Evolutionary conservation across 352 stramenopile genomes (phyloP).

Genomic region (Phytophthora nicotianae): DNA sequence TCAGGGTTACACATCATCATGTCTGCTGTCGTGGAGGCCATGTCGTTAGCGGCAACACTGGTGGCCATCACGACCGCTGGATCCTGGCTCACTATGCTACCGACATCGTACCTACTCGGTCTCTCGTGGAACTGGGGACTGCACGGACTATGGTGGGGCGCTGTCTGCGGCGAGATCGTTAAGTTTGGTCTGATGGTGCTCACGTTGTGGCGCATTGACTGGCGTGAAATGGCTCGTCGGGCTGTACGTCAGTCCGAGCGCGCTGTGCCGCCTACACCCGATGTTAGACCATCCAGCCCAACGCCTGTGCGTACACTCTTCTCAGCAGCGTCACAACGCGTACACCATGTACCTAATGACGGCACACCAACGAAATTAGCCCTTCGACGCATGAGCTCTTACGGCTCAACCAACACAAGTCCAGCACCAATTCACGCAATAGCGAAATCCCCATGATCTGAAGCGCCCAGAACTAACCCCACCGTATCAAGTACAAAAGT

Average conservation of each 20-base stretch:
- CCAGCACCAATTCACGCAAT: slow-evolving; percentile 24
- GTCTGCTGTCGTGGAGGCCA: slow-evolving; percentile 80
- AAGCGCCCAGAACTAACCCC: slow-evolving; percentile 1
- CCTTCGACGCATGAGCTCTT: slow-evolving; percentile 23
- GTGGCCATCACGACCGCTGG: slow-evolving; percentile 68
- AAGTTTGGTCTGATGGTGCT: slow-evolving; percentile 78
- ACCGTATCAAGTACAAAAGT: slow-evolving; percentile 6
- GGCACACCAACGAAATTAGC: slow-evolving; percentile 14
- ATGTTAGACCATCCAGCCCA: slow-evolving; percentile 48
- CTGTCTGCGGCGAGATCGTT: slow-evolving; percentile 65
- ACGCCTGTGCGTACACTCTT: slow-evolving; percentile 34
- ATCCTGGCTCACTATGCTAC: slow-evolving; percentile 80
- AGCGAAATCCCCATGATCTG: slow-evolving; percentile 17
- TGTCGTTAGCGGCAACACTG: slow-evolving; percentile 74
- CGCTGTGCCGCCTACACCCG: slow-evolving; percentile 25
- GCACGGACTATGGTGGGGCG: slow-evolving; percentile 77
- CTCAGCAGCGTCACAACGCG: slow-evolving; percentile 26
- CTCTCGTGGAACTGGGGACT: slow-evolving; percentile 57
- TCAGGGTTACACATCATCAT: slow-evolving; percentile 81
- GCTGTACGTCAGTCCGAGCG: slow-evolving; percentile 74
- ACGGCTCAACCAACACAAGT: slow-evolving; percentile 25
- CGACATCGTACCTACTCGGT: slow-evolving; percentile 62
- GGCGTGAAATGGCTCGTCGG: slow-evolving; percentile 66
- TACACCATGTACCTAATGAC: slow-evolving; percentile 24
- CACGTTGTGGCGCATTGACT: slow-evolving; percentile 70